These are phyloP conservation scores for Thelonectria rubi DNA, from an alignment of 2,329 filamentous ascomycete genomes.

Conservation along the genomic window DNA sequence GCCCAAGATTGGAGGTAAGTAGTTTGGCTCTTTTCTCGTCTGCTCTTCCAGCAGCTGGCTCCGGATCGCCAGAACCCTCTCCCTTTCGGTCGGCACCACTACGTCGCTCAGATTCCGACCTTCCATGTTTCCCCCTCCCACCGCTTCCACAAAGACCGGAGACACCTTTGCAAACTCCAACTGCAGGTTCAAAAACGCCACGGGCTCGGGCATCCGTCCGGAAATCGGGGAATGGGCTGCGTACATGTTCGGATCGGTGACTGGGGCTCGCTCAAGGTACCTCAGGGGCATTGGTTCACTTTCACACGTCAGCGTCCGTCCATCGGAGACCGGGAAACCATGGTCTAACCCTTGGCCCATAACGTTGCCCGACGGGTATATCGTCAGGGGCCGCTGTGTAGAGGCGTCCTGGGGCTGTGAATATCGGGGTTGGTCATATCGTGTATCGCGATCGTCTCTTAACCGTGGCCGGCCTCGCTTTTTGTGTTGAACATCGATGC, in stretches of 20 bases:
- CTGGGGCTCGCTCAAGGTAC: constrained; percentile 61
- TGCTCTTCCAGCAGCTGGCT: constrained; percentile 66
- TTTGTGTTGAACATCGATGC: constrained; percentile 86
- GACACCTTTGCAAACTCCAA: constrained; percentile 68
- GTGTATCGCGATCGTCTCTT: constrained; percentile 73
- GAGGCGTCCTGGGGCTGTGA: constrained; percentile 56
- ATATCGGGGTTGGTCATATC: constrained; percentile 63
- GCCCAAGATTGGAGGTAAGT: constrained; percentile 70
- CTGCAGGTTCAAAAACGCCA: constrained; percentile 67
- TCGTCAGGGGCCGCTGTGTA: constrained; percentile 59
- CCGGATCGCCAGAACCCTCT: constrained; percentile 61
- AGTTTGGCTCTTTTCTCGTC: constrained; percentile 66
- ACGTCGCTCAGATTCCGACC: constrained; percentile 64
- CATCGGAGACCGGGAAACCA: constrained; percentile 56
- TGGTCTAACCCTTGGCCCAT: constrained; percentile 56
- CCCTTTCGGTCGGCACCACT: constrained; percentile 60
- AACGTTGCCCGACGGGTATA: constrained; percentile 58
- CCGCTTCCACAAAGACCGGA: constrained; percentile 62
- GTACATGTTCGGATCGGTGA: constrained; percentile 60
- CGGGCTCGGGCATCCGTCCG: constrained; percentile 57
- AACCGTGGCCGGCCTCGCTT: constrained; percentile 82
- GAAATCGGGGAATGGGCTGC: constrained; percentile 54
- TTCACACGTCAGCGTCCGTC: constrained; percentile 62
- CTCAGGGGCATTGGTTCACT: constrained; percentile 58
- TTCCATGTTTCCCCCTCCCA: constrained; percentile 58